Percentiles rank a stretch among this genome's conserved stretches.
Evolutionary conservation across 2,329 filamentous ascomycete species (phyloP).

Genomic region (Stenocarpella maydis): DNA sequence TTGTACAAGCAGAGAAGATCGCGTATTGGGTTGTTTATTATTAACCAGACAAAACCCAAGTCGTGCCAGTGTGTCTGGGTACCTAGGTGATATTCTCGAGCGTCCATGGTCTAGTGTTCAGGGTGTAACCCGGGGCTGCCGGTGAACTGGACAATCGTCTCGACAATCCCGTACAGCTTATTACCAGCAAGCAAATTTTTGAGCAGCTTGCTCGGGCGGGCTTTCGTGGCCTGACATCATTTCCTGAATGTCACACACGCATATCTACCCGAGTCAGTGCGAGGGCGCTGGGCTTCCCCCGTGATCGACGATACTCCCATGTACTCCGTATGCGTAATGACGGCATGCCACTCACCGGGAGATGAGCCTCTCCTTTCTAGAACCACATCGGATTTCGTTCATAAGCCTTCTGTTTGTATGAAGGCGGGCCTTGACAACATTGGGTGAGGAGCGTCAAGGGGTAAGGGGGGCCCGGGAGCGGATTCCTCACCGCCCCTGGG

Average conservation of each 20-base stretch:
- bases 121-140: not conserved
- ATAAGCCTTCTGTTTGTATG: not conserved
- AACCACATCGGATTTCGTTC: not conserved
- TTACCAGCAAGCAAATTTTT: not conserved
- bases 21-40: not conserved
- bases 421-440: not conserved
- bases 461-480: not conserved
- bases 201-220: not conserved
- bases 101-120: not conserved
- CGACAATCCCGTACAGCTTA: too few species aligned
- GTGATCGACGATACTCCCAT: not conserved
- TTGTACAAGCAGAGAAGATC: not conserved
- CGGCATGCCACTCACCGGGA: conserved; percentile 2
- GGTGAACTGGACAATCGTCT: not conserved
- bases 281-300: not conserved
- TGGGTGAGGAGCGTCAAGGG: not conserved
- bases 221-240: not conserved
- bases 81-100: not conserved
- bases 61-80: too few species aligned
- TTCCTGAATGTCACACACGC: not conserved
- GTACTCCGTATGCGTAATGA: conserved; percentile 1
- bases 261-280: not conserved
- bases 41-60: too few species aligned
- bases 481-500: conserved; percentile 21
- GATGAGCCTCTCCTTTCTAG: not conserved